Conservation (phyloP, 352 stramenopile genomes). For the Phytophthora pistaciae region DNA sequence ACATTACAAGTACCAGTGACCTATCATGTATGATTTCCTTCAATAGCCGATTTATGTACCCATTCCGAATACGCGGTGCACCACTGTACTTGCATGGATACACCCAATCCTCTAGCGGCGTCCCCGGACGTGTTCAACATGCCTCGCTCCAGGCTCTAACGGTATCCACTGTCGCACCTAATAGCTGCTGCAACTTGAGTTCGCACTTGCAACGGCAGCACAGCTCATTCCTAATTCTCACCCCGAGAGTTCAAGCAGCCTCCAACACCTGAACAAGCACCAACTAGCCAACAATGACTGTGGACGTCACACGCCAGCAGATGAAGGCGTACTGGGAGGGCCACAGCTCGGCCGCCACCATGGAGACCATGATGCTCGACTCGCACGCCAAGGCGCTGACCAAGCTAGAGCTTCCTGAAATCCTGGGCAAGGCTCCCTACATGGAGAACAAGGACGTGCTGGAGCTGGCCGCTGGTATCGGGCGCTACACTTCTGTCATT, state of each 20-base stretch:
- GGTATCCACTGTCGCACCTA: not conserved
- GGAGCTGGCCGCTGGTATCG: constrained; percentile 64
- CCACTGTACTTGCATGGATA: constrained; percentile 10
- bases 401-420: constrained; percentile 77
- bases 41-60: no score
- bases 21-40: no score
- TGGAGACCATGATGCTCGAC: constrained; percentile 89
- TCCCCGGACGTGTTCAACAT: constrained; percentile 26
- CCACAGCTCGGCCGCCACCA: constrained; percentile 62
- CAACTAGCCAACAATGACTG: constrained; percentile 44
- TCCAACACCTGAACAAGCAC: constrained; percentile 1
- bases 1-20: no score
- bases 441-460: constrained; percentile 69
- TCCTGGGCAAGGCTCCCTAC: constrained; percentile 67
- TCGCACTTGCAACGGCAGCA: constrained; percentile 12
- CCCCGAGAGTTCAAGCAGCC: constrained; percentile 14
- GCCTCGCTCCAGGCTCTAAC: constrained; percentile 9
- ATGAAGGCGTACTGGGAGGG: constrained; percentile 87
- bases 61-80: no score
- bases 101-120: constrained; percentile 16
- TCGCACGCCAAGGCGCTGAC: constrained; percentile 72
- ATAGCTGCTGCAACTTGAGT: not conserved
- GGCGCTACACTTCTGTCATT: constrained; percentile 68
- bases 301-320: constrained; percentile 54
- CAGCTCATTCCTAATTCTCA: constrained; percentile 21